Evolutionary conservation across 2,329 filamentous ascomycete genomes (phyloP).

Genomic region (Coleophoma crateriformis): DNA sequence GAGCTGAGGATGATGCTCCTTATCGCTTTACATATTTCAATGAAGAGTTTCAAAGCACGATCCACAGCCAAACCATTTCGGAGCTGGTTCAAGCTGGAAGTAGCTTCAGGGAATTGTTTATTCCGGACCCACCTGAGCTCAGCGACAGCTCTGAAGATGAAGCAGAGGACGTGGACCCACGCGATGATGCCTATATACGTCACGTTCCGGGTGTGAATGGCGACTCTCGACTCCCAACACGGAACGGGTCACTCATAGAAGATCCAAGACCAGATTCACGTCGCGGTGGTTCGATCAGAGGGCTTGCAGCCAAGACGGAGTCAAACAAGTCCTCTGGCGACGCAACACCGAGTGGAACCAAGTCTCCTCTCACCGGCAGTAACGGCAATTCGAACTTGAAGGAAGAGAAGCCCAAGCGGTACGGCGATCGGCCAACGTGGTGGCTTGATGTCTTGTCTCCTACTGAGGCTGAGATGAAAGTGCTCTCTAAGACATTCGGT

Average conservation of each 20-base stretch:
- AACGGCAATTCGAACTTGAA: conserved; percentile 5
- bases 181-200: conserved; percentile 22
- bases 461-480: conserved; percentile 92
- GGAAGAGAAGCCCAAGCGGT: conserved; percentile 42
- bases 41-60: conserved; percentile 91
- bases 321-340: conserved; percentile 15
- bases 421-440: conserved; percentile 86
- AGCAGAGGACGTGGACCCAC: conserved; percentile 51
- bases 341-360: conserved; percentile 16
- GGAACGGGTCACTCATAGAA: conserved; percentile 27
- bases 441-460: conserved; percentile 93
- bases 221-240: conserved; percentile 38
- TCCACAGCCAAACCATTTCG: conserved; percentile 92
- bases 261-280: conserved; percentile 13
- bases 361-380: conserved; percentile 29
- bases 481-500: conserved; percentile 85
- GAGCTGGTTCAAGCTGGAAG: conserved; percentile 83
- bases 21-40: conserved; percentile 99
- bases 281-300: conserved; percentile 9
- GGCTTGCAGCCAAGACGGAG: conserved; percentile 2
- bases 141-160: conserved; percentile 65
- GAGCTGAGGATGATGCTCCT: conserved; percentile 81
- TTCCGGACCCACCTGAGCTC: conserved; percentile 75
- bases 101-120: conserved; percentile 81
- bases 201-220: conserved; percentile 28